A percentile compares a stretch with the other conserved stretches of the same genome.
phyloP scores from a whole-genome alignment of 257 asterid genomes.

The Solanum medicagineum region DNA sequence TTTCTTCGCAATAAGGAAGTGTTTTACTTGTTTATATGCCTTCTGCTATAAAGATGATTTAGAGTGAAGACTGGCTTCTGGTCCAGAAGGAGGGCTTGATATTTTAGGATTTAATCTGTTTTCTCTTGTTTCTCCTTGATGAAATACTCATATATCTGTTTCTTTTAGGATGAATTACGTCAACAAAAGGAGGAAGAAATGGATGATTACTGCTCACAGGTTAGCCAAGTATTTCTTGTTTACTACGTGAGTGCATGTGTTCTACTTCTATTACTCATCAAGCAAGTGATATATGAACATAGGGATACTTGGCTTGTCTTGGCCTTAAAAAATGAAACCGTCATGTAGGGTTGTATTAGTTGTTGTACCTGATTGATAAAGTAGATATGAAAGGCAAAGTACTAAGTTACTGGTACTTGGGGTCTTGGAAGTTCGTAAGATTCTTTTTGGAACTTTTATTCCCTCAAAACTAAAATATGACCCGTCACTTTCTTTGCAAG shows the following conservation, averaged over 20 bases:
- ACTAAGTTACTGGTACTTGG: not conserved
- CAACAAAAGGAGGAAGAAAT: conserved; percentile 90
- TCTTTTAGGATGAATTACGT: conserved; percentile 74
- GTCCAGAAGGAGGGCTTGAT: not conserved
- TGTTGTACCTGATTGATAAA: not conserved
- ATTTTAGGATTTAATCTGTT: not conserved
- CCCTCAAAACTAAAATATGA: not conserved
- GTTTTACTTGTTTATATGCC: not conserved
- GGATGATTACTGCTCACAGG: conserved; percentile 99
- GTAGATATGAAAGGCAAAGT: not conserved
- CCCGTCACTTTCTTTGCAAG: not conserved
- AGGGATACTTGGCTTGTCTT: not conserved
- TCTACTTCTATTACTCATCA: not conserved
- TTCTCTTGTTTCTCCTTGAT: not conserved
- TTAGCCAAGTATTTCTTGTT: conserved; percentile 13
- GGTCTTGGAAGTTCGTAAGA: not conserved
- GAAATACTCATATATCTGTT: not conserved
- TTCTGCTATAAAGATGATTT: not conserved
- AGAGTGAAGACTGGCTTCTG: not conserved
- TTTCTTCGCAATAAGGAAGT: not conserved
- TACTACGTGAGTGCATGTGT: not conserved
- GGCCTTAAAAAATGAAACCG: not conserved
- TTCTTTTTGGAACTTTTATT: not conserved
- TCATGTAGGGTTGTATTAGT: not conserved
- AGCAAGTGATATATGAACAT: not conserved